Conservation (phyloP, 768 basidiomycete genomes). For the Agrocybe pediades region DNA sequence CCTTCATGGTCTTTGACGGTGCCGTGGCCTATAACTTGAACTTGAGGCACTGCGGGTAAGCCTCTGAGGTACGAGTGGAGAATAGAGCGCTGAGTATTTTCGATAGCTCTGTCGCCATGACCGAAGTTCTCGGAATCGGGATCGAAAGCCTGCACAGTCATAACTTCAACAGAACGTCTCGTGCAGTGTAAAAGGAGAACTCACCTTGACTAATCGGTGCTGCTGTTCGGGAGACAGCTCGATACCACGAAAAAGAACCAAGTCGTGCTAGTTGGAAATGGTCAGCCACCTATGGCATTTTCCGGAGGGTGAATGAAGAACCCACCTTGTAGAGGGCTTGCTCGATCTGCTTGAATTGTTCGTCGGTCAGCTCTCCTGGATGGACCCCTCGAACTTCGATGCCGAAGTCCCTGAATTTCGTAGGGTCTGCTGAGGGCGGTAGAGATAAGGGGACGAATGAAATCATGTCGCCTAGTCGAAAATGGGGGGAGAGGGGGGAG, state of each 20-base stretch:
- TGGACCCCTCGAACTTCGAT: conserved; percentile 71
- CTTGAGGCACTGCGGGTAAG: conserved; percentile 82
- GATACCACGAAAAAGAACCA: conserved; percentile 72
- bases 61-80: conserved; percentile 80
- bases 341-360: conserved; percentile 64
- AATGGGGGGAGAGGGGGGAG: too few species aligned
- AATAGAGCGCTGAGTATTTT: conserved; percentile 68
- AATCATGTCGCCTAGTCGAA: background rate
- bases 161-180: background rate
- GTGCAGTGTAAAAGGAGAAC: background rate
- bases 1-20: conserved; percentile 78
- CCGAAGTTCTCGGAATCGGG: conserved; percentile 61
- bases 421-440: conserved; percentile 67
- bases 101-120: conserved; percentile 85
- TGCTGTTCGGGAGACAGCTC: conserved; percentile 78
- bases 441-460: conserved; percentile 57
- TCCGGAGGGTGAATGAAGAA: conserved; percentile 4
- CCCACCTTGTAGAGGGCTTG: conserved; percentile 75
- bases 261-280: conserved; percentile 50
- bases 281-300: conserved; percentile 1
- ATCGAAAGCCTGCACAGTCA: conserved; percentile 72
- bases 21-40: conserved; percentile 90
- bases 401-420: conserved; percentile 71
- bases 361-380: conserved; percentile 60
- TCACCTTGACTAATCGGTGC: conserved; percentile 78